Conservation (phyloP, 2,329 filamentous ascomycete genomes). For the Amphichorda felina region DNA sequence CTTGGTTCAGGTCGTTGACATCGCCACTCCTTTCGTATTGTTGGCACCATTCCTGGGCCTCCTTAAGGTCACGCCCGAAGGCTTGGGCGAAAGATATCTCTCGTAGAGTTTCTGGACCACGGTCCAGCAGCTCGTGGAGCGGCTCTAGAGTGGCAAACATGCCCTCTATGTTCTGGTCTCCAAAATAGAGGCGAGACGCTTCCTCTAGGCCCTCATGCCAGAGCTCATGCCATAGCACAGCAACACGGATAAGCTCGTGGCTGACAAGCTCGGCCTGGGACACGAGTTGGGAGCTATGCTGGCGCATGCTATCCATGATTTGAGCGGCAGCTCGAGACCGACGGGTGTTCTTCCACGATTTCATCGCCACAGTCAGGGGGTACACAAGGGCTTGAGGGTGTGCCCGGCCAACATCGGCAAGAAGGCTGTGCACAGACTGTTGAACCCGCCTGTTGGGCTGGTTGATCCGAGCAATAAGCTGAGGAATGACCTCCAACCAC, state of each 20-base stretch:
- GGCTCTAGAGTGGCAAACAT: conserved; percentile 91
- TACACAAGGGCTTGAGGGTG: conserved; percentile 97
- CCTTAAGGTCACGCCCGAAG: conserved; percentile 87
- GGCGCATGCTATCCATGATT: conserved; percentile 97
- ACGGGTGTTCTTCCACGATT: conserved; percentile 70
- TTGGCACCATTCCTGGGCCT: conserved; percentile 92
- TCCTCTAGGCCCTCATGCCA: conserved; percentile 99
- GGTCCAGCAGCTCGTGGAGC: conserved; percentile 82
- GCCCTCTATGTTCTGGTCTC: conserved; percentile 91
- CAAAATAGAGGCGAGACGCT: conserved; percentile 91
- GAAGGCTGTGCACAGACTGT: conserved; percentile 79
- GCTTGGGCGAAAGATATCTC: conserved; percentile 97
- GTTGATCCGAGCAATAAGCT: conserved; percentile 94
- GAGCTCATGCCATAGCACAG: conserved; percentile 95
- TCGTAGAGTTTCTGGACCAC: conserved; percentile 80
- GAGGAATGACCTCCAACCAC: conserved; percentile 96
- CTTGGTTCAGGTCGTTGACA: conserved; percentile 89
- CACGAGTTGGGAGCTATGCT: conserved; percentile 84
- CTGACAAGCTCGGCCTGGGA: conserved; percentile 94
- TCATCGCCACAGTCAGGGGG: conserved; percentile 94
- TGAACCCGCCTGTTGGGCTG: conserved; percentile 85
- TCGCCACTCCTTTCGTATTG: conserved; percentile 84
- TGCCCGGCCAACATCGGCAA: conserved; percentile 84
- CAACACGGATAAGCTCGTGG: conserved; percentile 91
- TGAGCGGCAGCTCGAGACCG: conserved; percentile 79